These are phyloP conservation scores for Rhododendron molle DNA, from an alignment of 148 eudicot genomes.

Conservation along the genomic window DNA sequence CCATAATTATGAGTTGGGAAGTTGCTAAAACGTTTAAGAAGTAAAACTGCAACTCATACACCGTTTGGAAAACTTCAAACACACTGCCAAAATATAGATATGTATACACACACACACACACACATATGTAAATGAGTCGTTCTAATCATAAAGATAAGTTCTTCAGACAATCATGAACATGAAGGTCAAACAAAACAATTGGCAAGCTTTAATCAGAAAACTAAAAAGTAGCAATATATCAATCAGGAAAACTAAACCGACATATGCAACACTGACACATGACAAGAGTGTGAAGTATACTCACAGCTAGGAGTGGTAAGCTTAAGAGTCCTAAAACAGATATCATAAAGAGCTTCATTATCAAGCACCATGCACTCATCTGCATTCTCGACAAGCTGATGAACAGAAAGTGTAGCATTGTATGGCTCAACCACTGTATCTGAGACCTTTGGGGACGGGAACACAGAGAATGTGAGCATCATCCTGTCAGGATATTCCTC, in stretches of 20 bases:
- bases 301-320: constrained; percentile 14
- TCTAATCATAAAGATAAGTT: background rate
- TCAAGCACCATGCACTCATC: constrained; percentile 38
- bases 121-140: background rate
- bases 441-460: constrained; percentile 10
- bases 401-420: constrained; percentile 72
- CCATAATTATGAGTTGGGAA: too few species aligned
- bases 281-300: background rate
- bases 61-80: background rate
- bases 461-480: constrained; percentile 10
- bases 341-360: constrained; percentile 13
- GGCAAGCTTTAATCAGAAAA: background rate
- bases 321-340: constrained; percentile 12
- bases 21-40: too few species aligned
- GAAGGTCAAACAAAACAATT: background rate
- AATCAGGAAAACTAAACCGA: background rate
- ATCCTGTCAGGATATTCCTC: constrained; percentile 14
- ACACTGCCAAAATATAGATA: background rate
- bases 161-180: background rate
- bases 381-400: constrained; percentile 80
- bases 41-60: too few species aligned
- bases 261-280: constrained; percentile 33
- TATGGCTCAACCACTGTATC: constrained; percentile 77
- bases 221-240: background rate
- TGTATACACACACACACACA: background rate